Percentiles rank a stretch among this genome's conserved stretches.
Conservation (phyloP, 2,329 filamentous ascomycete genomes). For the Stromatinia cepivora region DNA sequence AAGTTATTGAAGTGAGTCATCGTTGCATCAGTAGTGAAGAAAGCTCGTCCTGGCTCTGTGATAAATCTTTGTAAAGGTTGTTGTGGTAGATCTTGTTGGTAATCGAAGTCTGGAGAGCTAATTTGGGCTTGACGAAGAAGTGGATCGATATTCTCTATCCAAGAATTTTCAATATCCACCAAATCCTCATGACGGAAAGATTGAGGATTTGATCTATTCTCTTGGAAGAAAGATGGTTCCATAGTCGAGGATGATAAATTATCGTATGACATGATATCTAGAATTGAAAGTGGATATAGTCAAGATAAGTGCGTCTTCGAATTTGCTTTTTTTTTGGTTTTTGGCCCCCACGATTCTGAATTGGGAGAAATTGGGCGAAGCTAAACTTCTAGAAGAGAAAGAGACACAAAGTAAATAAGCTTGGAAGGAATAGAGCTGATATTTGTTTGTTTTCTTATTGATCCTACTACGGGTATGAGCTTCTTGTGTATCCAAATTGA, state of each 20-base stretch:
- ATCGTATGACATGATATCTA: slow-evolving; percentile 25
- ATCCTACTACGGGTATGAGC: slow-evolving; percentile 18
- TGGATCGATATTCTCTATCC: slow-evolving; percentile 31
- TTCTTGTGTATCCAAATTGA: slow-evolving; percentile 19
- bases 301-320: neutral
- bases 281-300: neutral
- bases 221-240: slow-evolving; percentile 23
- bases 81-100: slow-evolving; percentile 26
- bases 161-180: slow-evolving; percentile 24
- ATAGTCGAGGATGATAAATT: slow-evolving; percentile 19
- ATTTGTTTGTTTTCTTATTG: slow-evolving; percentile 21
- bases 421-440: slow-evolving; percentile 14
- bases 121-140: slow-evolving; percentile 21
- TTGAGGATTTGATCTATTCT: slow-evolving; percentile 21
- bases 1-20: slow-evolving; percentile 16
- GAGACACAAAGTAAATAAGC: neutral
- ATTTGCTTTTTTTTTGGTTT: neutral
- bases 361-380: slow-evolving; percentile 28
- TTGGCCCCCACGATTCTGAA: slow-evolving; percentile 20
- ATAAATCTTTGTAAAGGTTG: slow-evolving; percentile 32
- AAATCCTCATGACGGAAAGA: slow-evolving; percentile 24
- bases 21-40: slow-evolving; percentile 26
- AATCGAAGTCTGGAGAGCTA: slow-evolving; percentile 12
- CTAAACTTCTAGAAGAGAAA: slow-evolving; percentile 23
- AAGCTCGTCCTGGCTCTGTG: slow-evolving; percentile 25